phyloP scores from a whole-genome alignment of 106 monocot species.

The Hemerocallis citrina region DNA sequence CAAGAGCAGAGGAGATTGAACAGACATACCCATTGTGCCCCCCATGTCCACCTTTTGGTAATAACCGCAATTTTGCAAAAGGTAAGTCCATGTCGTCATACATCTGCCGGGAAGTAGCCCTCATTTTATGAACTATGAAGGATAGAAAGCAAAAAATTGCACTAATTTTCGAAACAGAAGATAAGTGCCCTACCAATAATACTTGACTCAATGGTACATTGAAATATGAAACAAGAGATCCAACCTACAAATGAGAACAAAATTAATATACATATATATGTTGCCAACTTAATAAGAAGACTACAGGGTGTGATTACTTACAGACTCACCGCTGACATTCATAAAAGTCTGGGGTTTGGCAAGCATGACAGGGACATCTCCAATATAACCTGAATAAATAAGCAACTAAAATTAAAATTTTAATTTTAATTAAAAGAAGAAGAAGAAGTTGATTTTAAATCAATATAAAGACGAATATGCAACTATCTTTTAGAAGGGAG shows the following conservation, averaged over 20 bases:
- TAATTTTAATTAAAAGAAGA: no score
- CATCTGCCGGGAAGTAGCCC: slow-evolving; percentile 39
- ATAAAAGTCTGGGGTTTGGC: slow-evolving; percentile 97
- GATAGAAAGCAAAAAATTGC: no score
- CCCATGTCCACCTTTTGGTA: slow-evolving; percentile 95
- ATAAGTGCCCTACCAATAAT: slow-evolving; percentile 44
- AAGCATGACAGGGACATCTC: slow-evolving; percentile 70
- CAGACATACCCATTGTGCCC: slow-evolving; percentile 89
- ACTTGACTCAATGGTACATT: slow-evolving; percentile 84
- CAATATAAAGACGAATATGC: no score
- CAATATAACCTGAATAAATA: slow-evolving; percentile 51
- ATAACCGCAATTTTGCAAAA: slow-evolving; percentile 78
- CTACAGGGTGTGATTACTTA: slow-evolving; percentile 43
- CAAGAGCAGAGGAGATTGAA: background rate
- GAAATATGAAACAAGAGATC: slow-evolving; percentile 72
- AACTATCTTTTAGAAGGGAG: no score
- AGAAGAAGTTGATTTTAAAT: no score
- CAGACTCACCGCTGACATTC: slow-evolving; percentile 99
- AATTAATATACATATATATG: slow-evolving; percentile 1
- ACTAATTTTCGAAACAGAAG: background rate
- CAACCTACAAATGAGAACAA: slow-evolving; percentile 48
- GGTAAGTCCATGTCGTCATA: slow-evolving; percentile 93
- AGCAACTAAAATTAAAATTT: background rate
- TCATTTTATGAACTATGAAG: background rate
- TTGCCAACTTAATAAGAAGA: background rate